A percentile compares a stretch with the other conserved stretches of the same genome.
Conservation (phyloP, 2,329 filamentous ascomycete species). For the Fusarium sp. region DNA sequence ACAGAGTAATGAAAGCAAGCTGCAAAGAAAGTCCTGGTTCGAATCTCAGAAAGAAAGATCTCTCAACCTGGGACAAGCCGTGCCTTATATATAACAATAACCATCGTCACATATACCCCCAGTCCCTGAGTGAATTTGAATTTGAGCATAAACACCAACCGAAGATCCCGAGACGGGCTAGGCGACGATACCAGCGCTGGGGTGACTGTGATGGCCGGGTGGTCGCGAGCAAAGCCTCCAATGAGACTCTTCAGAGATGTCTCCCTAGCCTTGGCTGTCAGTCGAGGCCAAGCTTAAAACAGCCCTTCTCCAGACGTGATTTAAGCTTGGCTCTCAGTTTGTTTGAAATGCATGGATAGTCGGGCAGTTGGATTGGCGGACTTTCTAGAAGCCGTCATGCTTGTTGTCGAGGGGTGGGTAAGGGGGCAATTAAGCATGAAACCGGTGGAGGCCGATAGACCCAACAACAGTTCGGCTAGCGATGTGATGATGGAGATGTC, state of each 20-base stretch:
- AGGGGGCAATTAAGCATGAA: slow-evolving; percentile 20
- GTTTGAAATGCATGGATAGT: slow-evolving; percentile 19
- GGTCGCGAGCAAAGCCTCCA: slow-evolving; percentile 18
- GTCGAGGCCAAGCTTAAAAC: neutral
- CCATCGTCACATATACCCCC: neutral
- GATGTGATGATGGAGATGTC: neutral
- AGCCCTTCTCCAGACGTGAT: slow-evolving; percentile 9
- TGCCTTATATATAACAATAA: slow-evolving; percentile 20
- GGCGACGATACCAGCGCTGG: neutral
- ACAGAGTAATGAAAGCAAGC: slow-evolving; percentile 25
- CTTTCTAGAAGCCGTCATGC: slow-evolving; percentile 12
- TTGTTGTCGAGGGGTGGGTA: slow-evolving; percentile 8
- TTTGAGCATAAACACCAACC: slow-evolving; percentile 5
- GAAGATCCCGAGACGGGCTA: neutral
- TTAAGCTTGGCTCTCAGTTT: slow-evolving; percentile 17
- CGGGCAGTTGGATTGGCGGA: slow-evolving; percentile 26
- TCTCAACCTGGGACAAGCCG: neutral
- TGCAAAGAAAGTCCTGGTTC: slow-evolving; percentile 17
- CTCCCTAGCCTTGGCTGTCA: neutral
- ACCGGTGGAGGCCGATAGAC: slow-evolving; percentile 15
- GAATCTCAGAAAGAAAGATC: neutral
- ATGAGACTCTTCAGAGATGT: neutral
- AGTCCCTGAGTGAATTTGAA: neutral
- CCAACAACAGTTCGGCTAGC: neutral
- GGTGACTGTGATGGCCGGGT: neutral